phyloP scores from a whole-genome alignment of 148 eudicot genomes.

The Suaeda aralocaspica region DNA sequence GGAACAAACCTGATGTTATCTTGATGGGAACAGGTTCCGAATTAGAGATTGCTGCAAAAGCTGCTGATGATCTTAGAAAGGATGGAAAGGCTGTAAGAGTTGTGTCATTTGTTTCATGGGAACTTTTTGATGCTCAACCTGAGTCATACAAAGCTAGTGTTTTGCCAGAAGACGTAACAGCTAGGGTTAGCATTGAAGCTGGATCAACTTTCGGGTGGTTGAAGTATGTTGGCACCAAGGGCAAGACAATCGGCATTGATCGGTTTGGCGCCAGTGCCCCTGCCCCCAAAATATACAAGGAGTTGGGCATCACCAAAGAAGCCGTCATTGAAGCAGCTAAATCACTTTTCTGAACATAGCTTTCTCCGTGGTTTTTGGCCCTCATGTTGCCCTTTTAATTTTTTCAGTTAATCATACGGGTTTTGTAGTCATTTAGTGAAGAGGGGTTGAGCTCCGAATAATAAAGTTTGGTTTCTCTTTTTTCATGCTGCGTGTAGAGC shows the following conservation, averaged over 20 bases:
- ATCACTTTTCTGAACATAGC: slow-evolving; percentile 36
- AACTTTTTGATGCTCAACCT: slow-evolving; percentile 74
- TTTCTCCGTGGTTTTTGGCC: not conserved
- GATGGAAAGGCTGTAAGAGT: slow-evolving; percentile 92
- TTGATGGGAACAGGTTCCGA: slow-evolving; percentile 93
- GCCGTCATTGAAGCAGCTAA: slow-evolving; percentile 92
- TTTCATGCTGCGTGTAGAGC: slow-evolving; percentile 10
- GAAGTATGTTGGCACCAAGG: slow-evolving; percentile 57
- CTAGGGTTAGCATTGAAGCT: slow-evolving; percentile 96
- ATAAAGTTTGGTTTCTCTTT: slow-evolving; percentile 9
- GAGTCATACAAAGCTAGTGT: slow-evolving; percentile 83
- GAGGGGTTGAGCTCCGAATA: slow-evolving; percentile 13
- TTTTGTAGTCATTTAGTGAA: slow-evolving; percentile 8
- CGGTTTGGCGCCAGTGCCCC: slow-evolving; percentile 95
- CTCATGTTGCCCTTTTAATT: slow-evolving; percentile 7
- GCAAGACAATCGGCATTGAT: slow-evolving; percentile 92
- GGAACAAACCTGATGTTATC: slow-evolving; percentile 85
- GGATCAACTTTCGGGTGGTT: slow-evolving; percentile 92
- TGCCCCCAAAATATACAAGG: slow-evolving; percentile 85
- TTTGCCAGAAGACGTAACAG: slow-evolving; percentile 66
- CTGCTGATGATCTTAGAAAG: slow-evolving; percentile 89
- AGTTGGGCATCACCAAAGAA: slow-evolving; percentile 82
- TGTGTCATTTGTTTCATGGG: slow-evolving; percentile 93
- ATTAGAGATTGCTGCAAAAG: slow-evolving; percentile 76
- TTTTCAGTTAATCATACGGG: not conserved